Evolutionary conservation across 176 grass and related monocot genomes (phyloP).

Genomic region (Bromus sterilis): DNA sequence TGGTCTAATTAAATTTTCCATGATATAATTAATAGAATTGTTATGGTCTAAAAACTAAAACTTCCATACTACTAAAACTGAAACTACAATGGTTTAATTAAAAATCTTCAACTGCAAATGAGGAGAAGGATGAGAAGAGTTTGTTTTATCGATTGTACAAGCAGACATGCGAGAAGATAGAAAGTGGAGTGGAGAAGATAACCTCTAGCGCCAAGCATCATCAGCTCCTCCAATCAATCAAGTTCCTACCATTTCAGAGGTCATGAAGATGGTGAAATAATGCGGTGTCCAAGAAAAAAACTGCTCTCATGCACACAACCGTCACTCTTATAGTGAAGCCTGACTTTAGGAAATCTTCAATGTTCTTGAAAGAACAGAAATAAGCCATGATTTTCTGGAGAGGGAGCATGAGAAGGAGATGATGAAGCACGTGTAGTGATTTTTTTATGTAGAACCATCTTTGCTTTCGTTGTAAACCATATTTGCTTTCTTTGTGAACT

Average conservation of each 20-base stretch:
- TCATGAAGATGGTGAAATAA: background rate
- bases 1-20: no score
- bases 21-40: no score
- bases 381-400: background rate
- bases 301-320: background rate
- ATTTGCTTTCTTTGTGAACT: no score
- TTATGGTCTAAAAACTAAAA: no score
- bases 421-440: no score
- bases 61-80: no score
- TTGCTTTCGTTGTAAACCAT: no score
- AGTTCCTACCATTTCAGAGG: background rate
- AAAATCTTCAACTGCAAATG: no score
- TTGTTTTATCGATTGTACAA: background rate
- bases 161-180: background rate
- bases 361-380: background rate
- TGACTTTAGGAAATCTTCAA: background rate
- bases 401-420: background rate
- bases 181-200: background rate
- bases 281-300: background rate
- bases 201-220: background rate
- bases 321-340: no score
- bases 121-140: slow-evolving; percentile 3
- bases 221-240: background rate
- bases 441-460: no score
- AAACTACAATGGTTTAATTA: no score